Evolutionary conservation across 2,329 filamentous ascomycete species (phyloP).

Genomic region (Ascochyta rabiei): DNA sequence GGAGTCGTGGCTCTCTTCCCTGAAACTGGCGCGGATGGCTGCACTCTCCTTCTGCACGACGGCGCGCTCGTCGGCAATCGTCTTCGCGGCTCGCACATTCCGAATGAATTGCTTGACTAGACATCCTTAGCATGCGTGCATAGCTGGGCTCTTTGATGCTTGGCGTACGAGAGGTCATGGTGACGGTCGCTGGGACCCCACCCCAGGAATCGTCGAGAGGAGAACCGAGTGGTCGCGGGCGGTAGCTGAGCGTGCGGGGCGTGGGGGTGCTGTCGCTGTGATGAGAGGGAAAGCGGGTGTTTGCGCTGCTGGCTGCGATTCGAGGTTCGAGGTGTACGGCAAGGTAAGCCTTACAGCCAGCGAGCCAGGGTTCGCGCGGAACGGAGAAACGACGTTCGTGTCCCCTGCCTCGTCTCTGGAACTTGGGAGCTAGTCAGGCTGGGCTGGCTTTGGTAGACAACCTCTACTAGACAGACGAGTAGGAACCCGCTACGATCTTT

Average conservation of each 20-base stretch:
- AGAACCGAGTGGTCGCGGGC: slow-evolving; percentile 16
- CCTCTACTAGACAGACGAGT: no score
- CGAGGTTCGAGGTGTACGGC: slow-evolving; percentile 25
- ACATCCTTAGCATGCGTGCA: slow-evolving; percentile 38
- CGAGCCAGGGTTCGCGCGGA: slow-evolving; percentile 25
- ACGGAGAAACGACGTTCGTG: slow-evolving; percentile 2
- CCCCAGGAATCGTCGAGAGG: slow-evolving; percentile 36
- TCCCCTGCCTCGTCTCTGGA: not conserved
- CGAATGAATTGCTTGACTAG: slow-evolving; percentile 99
- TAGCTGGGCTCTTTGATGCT: slow-evolving; percentile 28
- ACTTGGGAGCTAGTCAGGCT: no score
- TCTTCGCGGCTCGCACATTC: slow-evolving; percentile 97
- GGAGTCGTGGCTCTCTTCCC: slow-evolving; percentile 93
- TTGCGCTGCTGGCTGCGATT: slow-evolving; percentile 25
- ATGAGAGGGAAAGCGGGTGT: not conserved
- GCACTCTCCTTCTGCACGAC: slow-evolving; percentile 99
- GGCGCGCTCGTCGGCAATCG: slow-evolving; percentile 96
- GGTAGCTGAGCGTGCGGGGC: slow-evolving; percentile 2
- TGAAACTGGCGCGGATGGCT: slow-evolving; percentile 94
- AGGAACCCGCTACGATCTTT: no score
- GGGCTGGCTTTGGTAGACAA: no score
- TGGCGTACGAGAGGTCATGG: slow-evolving; percentile 63
- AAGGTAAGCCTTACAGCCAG: slow-evolving; percentile 29
- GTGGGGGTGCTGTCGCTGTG: not conserved
- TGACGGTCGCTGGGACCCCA: slow-evolving; percentile 58